Base-by-base conservation (phyloP, 1,284 basidiomycete species). In the Cerrena zonata region DNA sequence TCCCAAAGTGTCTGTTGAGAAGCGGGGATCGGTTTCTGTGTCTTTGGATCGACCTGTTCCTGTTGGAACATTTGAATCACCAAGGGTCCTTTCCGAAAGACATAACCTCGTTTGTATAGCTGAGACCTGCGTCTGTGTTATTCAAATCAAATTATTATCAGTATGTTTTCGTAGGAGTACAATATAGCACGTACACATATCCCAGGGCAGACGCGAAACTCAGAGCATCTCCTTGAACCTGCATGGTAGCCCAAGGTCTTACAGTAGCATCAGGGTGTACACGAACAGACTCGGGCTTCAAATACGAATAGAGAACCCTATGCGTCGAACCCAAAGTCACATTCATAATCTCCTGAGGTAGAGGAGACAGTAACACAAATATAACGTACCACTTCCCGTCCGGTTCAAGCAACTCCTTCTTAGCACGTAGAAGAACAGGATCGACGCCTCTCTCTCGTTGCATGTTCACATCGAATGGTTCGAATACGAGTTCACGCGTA, bases 1-100 rank as follows among this genome's bases (percentile, higher is more conserved):
- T 89, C 83, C 87, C 87, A 90, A 7, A 88, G 71, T 0, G 86
- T 86, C 56, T 87, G 86, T 13, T 78, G 68, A 50, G 86, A 84
- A 15, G 84, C 84, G 38, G 84, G 81, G 36, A 82, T 82, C 0
- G 85, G 82, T 55, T 83, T 78, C 49, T 81, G 79, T 3, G 85
- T 88, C 65, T 78, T 84, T 0, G 76, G 73, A 59, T 89, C 84
- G 27, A 84, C 77, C 86, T 85, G 42, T 66, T 89, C 88, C 65
- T 89, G 85, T 64, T 89, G 86, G 63, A 86, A 88, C 82, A 90
- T 87, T 56, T 86, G 79, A 49, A 90, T 86, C 13, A 85, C 70
- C 19, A 90, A 69, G 10, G 71, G 62, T 0, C 86, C 86, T 51
- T 83, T 71, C 36, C 84, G 73, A 61, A 90, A 90, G 19, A 80